Evolutionary conservation across 2,329 filamentous ascomycete genomes (phyloP).

Genomic region (Penicillium hordei): DNA sequence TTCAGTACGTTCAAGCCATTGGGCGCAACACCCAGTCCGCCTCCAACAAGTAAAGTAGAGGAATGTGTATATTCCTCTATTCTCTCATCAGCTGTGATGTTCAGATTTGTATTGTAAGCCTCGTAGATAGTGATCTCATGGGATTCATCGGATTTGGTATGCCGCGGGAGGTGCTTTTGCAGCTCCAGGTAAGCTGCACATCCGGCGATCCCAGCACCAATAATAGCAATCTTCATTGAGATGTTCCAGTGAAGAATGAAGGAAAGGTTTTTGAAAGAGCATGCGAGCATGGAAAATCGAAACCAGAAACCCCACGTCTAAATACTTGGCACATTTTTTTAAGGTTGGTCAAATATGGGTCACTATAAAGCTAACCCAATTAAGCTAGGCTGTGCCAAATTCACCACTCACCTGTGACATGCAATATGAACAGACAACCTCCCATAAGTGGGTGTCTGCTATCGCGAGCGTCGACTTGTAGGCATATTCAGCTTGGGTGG

Average conservation of each 20-base stretch:
- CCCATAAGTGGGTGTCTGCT: no score
- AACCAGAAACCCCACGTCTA: neutral
- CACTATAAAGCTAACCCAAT: neutral
- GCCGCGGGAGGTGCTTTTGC: slow-evolving; percentile 39
- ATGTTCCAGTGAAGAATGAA: neutral
- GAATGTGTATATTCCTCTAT: slow-evolving; percentile 28
- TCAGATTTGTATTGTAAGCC: slow-evolving; percentile 36
- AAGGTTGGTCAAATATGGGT: neutral
- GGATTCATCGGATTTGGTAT: slow-evolving; percentile 11
- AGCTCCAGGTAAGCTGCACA: slow-evolving; percentile 43
- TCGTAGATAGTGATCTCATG: slow-evolving; percentile 44
- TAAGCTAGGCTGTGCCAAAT: neutral
- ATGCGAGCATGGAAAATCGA: neutral
- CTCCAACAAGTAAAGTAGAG: slow-evolving; percentile 39
- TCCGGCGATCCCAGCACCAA: slow-evolving; percentile 47
- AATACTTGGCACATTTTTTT: neutral
- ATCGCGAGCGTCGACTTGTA: no score
- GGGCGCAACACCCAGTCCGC: slow-evolving; percentile 40
- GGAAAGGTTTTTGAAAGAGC: no score
- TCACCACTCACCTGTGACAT: neutral
- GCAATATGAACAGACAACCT: no score
- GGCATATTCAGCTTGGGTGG: no score
- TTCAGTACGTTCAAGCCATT: slow-evolving; percentile 44
- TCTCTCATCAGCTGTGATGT: slow-evolving; percentile 22
- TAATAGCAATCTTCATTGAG: slow-evolving; percentile 45